phyloP scores from a whole-genome alignment of 2,329 filamentous ascomycete species.

The Aspergillus tamarii region DNA sequence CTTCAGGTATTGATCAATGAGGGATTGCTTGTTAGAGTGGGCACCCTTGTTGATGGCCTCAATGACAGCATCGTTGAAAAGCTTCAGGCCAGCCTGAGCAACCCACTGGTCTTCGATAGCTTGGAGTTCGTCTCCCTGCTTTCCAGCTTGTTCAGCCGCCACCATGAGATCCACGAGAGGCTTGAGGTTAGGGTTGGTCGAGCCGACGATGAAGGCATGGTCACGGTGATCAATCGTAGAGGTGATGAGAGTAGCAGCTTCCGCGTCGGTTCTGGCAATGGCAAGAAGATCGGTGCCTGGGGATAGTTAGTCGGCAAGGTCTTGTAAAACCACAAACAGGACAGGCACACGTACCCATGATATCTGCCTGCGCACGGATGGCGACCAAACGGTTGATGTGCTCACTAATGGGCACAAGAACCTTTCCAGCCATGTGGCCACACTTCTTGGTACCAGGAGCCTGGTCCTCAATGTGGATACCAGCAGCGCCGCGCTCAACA shows the following conservation, averaged over 20 bases:
- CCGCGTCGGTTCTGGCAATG: constrained; percentile 92
- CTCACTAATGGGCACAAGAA: constrained; percentile 93
- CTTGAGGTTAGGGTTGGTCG: constrained; percentile 81
- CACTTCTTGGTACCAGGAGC: constrained; percentile 99
- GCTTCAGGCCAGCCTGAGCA: constrained; percentile 75
- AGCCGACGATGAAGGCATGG: constrained; percentile 88
- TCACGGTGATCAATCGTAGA: constrained; percentile 95
- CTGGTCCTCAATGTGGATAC: constrained; percentile 98
- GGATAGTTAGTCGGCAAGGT: constrained; percentile 6
- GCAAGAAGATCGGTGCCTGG: constrained; percentile 80
- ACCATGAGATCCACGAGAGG: constrained; percentile 91
- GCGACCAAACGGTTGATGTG: constrained; percentile 97
- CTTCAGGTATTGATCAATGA: constrained; percentile 68
- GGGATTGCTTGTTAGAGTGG: constrained; percentile 65
- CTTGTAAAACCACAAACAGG: not conserved
- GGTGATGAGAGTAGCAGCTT: constrained; percentile 95
- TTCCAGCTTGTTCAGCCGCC: constrained; percentile 79
- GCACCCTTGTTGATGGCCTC: constrained; percentile 75
- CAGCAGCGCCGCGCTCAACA: constrained; percentile 92
- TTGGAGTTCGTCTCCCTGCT: constrained; percentile 79
- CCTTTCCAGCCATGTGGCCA: constrained; percentile 98
- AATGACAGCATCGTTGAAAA: constrained; percentile 87
- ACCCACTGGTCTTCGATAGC: constrained; percentile 91
- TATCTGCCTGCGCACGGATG: constrained; percentile 95
- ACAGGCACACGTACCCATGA: constrained; percentile 72